phyloP scores from a whole-genome alignment of 345 rosid genomes.

The Mangifera indica region DNA sequence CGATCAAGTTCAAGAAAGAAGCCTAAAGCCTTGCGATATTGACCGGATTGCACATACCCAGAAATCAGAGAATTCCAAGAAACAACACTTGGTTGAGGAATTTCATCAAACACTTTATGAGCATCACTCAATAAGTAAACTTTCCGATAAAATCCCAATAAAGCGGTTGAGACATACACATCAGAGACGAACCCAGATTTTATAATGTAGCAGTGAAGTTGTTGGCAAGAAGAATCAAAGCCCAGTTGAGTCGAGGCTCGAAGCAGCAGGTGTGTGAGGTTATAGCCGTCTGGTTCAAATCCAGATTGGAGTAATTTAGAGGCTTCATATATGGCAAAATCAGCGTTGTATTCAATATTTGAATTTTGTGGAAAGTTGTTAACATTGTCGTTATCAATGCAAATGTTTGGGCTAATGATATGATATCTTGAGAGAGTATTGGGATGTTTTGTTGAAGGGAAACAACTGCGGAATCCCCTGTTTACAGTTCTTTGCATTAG shows the following conservation, averaged over 20 bases:
- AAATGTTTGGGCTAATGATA: background rate
- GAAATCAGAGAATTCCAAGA: slow-evolving; percentile 81
- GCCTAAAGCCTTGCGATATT: slow-evolving; percentile 42
- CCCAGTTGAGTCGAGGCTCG: slow-evolving; percentile 54
- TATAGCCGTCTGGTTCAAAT: slow-evolving; percentile 35
- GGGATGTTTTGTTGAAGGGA: slow-evolving; percentile 17
- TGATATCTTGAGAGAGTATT: slow-evolving; percentile 10
- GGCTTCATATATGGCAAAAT: slow-evolving; percentile 30
- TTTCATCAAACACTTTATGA: slow-evolving; percentile 67
- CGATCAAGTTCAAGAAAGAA: slow-evolving; percentile 55
- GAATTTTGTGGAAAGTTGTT: background rate
- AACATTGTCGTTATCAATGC: background rate
- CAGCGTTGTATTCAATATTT: slow-evolving; percentile 1
- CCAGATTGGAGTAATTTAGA: slow-evolving; percentile 37
- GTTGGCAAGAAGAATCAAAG: slow-evolving; percentile 41
- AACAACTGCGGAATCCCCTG: slow-evolving; percentile 14
- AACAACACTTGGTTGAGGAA: slow-evolving; percentile 60
- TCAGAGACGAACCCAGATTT: slow-evolving; percentile 63
- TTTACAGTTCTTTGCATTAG: slow-evolving; percentile 33
- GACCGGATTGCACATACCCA: slow-evolving; percentile 52
- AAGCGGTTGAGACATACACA: slow-evolving; percentile 50
- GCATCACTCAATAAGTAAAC: slow-evolving; percentile 39
- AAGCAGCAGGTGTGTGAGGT: slow-evolving; percentile 49
- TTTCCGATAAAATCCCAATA: slow-evolving; percentile 45
- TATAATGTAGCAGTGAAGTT: slow-evolving; percentile 54